Evolutionary conservation across 176 grass and related monocot genomes (phyloP).

Genomic region (Oryza punctata): DNA sequence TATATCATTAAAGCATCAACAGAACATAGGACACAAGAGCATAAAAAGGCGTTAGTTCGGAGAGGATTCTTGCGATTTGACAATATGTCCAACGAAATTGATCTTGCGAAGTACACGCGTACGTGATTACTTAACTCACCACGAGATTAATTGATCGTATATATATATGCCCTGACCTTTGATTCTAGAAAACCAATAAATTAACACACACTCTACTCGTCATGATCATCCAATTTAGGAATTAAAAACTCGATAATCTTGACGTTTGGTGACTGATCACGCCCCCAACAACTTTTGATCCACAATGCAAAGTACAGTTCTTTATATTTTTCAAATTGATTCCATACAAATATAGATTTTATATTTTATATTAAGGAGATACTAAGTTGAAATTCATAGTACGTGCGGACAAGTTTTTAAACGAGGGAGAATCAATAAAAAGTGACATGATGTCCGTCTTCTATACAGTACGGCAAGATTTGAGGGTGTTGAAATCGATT

Average conservation of each 20-base stretch:
- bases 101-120: not conserved
- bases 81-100: not conserved
- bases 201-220: not conserved
- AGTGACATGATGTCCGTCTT: not conserved
- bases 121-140: not conserved
- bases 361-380: no score
- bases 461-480: not conserved
- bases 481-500: not conserved
- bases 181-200: not conserved
- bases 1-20: not conserved
- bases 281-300: not conserved
- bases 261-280: not conserved
- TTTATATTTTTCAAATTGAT: no score
- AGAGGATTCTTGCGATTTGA: not conserved
- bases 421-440: not conserved
- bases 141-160: not conserved
- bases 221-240: no score
- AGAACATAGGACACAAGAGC: not conserved
- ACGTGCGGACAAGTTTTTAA: not conserved
- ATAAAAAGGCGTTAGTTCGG: not conserved
- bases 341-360: no score
- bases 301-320: not conserved
- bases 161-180: not conserved
- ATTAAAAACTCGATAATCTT: not conserved
- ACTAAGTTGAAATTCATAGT: no score